Conservation (phyloP, 2,329 filamentous ascomycete species). For the Neospermospora avenae region DNA sequence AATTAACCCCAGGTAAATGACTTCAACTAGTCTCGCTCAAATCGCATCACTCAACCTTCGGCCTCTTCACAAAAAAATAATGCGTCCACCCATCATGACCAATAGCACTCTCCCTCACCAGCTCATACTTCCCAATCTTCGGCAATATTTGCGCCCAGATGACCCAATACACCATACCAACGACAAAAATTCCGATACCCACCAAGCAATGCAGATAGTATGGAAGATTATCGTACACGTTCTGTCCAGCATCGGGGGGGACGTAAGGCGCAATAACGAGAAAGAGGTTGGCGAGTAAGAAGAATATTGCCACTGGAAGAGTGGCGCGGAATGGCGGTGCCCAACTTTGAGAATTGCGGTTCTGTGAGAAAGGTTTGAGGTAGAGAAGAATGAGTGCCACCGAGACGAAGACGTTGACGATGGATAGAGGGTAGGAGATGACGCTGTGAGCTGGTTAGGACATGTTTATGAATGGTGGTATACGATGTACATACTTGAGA, state of each 20-base stretch:
- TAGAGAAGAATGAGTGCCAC: constrained; percentile 53
- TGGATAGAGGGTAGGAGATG: constrained; percentile 61
- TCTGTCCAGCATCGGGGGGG: constrained; percentile 49
- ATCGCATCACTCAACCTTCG: neutral
- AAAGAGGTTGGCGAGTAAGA: constrained; percentile 58
- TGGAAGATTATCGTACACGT: constrained; percentile 50
- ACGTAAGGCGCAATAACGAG: constrained; percentile 58
- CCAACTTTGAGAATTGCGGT: constrained; percentile 50
- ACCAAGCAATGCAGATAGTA: constrained; percentile 59
- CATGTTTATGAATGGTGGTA: no score
- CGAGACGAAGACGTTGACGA: constrained; percentile 54
- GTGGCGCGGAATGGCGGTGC: constrained; percentile 52
- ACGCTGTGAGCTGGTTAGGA: constrained; percentile 41
- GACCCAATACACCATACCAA: constrained; percentile 54
- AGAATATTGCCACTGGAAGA: constrained; percentile 54
- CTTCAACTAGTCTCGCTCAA: no score
- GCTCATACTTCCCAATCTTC: constrained; percentile 50
- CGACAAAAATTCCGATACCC: constrained; percentile 51
- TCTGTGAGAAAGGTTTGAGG: constrained; percentile 44
- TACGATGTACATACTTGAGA: no score
- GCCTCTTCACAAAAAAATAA: constrained; percentile 1
- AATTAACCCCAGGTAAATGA: no score
- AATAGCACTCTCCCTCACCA: constrained; percentile 52
- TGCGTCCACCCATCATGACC: constrained; percentile 63
- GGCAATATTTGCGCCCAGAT: constrained; percentile 53